Percentiles rank a stretch among this genome's conserved stretches.
phyloP scores from a whole-genome alignment of 2,329 filamentous ascomycete genomes.

The Exophiala phaeomuriformis region DNA sequence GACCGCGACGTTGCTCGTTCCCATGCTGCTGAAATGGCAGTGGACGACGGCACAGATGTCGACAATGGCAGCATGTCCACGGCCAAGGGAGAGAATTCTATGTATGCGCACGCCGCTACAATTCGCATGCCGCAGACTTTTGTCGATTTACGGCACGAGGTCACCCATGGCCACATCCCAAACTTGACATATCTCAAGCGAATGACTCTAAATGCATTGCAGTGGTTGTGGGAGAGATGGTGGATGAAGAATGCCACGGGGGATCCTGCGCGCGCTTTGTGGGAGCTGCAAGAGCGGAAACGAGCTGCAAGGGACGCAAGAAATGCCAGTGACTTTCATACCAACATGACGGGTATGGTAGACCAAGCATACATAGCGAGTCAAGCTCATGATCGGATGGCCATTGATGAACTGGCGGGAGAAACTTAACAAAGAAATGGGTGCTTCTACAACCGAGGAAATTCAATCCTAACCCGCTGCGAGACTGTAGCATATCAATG shows the following conservation, averaged over 20 bases:
- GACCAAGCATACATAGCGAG: not conserved
- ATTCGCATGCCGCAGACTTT: conserved; percentile 49
- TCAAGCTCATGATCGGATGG: not conserved
- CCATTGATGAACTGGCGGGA: not conserved
- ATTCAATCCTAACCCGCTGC: too few relatives aligned
- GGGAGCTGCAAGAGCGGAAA: conserved; percentile 15
- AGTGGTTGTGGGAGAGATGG: conserved; percentile 63
- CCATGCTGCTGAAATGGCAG: conserved; percentile 16
- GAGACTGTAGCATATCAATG: too few relatives aligned
- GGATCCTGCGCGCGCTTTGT: conserved; percentile 13
- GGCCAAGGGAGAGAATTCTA: conserved; percentile 23
- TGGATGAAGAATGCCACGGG: conserved; percentile 24
- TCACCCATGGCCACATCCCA: conserved; percentile 73
- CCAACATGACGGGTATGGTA: not conserved
- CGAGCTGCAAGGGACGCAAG: conserved; percentile 8
- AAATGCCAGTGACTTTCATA: conserved; percentile 1
- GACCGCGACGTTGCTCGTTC: conserved; percentile 25
- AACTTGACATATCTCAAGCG: conserved; percentile 59
- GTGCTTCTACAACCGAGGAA: too few relatives aligned
- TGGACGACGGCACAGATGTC: conserved; percentile 5
- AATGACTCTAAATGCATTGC: conserved; percentile 57
- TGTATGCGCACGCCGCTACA: conserved; percentile 25
- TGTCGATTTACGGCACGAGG: conserved; percentile 74
- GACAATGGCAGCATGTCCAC: not conserved
- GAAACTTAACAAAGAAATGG: not conserved